Conservation (phyloP, 2,329 filamentous ascomycete genomes). For the Davidsoniella eucalypti region DNA sequence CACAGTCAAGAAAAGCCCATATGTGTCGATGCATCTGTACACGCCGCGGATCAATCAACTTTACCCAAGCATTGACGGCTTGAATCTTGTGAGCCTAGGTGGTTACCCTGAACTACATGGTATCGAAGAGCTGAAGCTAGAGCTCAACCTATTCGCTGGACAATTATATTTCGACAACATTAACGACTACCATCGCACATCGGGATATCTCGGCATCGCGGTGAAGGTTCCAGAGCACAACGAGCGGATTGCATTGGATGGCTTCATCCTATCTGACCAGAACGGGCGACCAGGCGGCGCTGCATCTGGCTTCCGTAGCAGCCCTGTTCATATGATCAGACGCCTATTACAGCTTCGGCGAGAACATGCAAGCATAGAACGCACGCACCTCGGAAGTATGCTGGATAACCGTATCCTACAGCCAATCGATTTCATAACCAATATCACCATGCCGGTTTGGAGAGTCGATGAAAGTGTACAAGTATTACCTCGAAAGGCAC, state of each 20-base stretch:
- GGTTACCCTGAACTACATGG: conserved; percentile 11
- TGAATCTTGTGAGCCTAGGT: neutral
- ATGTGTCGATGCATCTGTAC: conserved; percentile 34
- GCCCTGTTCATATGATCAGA: conserved; percentile 24
- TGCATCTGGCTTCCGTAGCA: conserved; percentile 17
- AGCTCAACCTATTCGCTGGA: conserved; percentile 51
- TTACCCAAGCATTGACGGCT: conserved; percentile 25
- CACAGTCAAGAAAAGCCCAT: conserved; percentile 20
- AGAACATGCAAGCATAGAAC: conserved; percentile 23
- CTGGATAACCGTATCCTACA: conserved; percentile 19
- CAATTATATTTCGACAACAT: conserved; percentile 44
- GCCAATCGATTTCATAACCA: conserved; percentile 14
- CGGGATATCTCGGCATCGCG: conserved; percentile 34
- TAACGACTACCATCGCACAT: conserved; percentile 36
- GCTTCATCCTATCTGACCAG: conserved; percentile 20
- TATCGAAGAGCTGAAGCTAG: conserved; percentile 20
- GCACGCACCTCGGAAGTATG: conserved; percentile 26
- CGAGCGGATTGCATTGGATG: conserved; percentile 17
- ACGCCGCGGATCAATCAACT: conserved; percentile 26
- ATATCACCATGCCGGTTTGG: too few species aligned
- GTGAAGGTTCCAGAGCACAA: conserved; percentile 15
- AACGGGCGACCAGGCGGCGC: conserved; percentile 12
- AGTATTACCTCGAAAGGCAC: too few species aligned
- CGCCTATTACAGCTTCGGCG: conserved; percentile 22
- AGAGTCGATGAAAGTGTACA: too few species aligned